Base-by-base conservation (phyloP, 202 grass and related monocot species). In the Elaeis oleifera region DNA sequence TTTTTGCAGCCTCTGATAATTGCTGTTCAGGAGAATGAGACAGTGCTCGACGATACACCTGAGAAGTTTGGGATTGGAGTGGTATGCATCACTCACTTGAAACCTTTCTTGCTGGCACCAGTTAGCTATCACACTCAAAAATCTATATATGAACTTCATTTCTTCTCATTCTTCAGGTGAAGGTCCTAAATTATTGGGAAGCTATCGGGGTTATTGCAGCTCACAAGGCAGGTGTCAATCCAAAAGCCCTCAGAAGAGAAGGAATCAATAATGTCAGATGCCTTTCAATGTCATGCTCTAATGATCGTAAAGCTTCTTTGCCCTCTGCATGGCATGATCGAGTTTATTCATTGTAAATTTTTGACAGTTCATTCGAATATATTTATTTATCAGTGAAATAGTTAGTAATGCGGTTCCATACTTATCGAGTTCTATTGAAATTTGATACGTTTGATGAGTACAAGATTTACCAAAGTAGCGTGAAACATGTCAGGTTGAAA, bases 121-220 rank as follows among this genome's bases (percentile, higher is more conserved):
- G 55, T 63, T 36, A 1, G 31, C 31, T 36, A 36, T 36, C 31
- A 13, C 36, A 13, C 31, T 36, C 32, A 39, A 29, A 31, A 6
- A 44, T 44, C 1, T 44, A 28, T 20, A 20, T 20, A 20, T 57
- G 0, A 58, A 58, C 51, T 67, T 50, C 50, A 61, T 23, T 64
- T 1, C 36, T 15, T 23, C 36, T 64, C 69, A 74, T 82, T 44
- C 70, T 76, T n/a, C 69, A 97, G 94, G 60, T 84, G 51, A 89
- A 84, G 59, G 94, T 92, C 29, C 60, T 27, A 50, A 97, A 92
- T 70, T 92, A 97, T 57, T 92, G 94, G 94, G 94, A 97, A 85
- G 88, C 94, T 17, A 78, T 97, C 31, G 94, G 94, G 58, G 77
- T 97, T 51, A 55, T 97, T 24, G 88, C 82, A 51, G 94, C 84